Conservation (phyloP, 2,329 filamentous ascomycete genomes). For the Achaetomium macrosporum region DNA sequence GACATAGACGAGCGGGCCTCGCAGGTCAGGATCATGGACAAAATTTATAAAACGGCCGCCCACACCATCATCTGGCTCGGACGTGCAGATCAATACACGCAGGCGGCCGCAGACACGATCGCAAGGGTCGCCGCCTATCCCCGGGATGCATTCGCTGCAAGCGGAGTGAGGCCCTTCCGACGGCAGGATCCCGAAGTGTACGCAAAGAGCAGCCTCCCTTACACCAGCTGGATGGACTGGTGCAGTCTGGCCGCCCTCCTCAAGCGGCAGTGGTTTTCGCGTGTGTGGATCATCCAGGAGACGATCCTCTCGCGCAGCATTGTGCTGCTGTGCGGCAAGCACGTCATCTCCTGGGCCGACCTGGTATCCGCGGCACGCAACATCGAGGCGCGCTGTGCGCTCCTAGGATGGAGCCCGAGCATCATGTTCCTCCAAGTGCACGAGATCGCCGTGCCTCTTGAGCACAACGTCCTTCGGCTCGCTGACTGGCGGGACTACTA, state of each 20-base stretch:
- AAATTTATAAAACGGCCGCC: conserved; percentile 9
- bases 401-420: conserved; percentile 11
- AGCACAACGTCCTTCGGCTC: conserved; percentile 10
- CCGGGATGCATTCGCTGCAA: neutral
- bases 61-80: conserved; percentile 14
- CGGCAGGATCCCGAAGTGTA: conserved; percentile 4
- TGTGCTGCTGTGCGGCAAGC: conserved; percentile 4
- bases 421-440: conserved; percentile 11
- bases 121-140: conserved; percentile 6
- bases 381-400: conserved; percentile 11
- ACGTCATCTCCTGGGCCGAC: conserved; percentile 2
- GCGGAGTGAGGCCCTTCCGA: conserved; percentile 6
- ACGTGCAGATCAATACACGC: conserved; percentile 7
- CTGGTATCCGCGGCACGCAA: conserved; percentile 8
- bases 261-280: conserved; percentile 16
- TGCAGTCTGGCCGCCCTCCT: conserved; percentile 14
- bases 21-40: conserved; percentile 15
- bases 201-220: neutral
- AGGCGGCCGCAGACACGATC: conserved; percentile 1
- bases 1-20: conserved; percentile 7
- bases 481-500: conserved; percentile 10
- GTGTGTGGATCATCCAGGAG: conserved; percentile 16
- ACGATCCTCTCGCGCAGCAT: conserved; percentile 9
- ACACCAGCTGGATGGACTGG: conserved; percentile 15
- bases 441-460: conserved; percentile 13